Evolutionary conservation across 176 grass and related monocot genomes (phyloP).

Genomic region (Oryza punctata): DNA sequence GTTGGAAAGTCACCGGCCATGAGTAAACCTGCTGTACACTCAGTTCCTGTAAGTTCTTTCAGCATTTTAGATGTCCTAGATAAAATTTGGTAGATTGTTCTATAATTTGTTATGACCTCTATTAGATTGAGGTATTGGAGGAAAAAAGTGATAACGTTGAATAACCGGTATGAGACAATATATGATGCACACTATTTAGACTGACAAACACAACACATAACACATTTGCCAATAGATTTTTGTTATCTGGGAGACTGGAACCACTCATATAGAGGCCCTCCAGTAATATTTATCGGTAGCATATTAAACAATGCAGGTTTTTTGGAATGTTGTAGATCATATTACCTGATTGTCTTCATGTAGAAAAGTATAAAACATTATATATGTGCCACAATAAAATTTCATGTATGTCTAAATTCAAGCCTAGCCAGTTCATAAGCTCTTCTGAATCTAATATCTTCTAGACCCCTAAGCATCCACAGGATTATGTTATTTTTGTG

Average conservation of each 20-base stretch:
- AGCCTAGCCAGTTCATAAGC: neutral
- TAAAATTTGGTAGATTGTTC: constrained; percentile 22
- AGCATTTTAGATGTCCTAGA: constrained; percentile 29
- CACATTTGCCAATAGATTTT: constrained; percentile 14
- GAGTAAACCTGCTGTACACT: constrained; percentile 55
- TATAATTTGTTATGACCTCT: constrained; percentile 21
- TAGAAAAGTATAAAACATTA: neutral
- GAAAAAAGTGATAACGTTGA: neutral
- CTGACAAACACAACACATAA: constrained; percentile 13
- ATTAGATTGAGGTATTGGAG: constrained; percentile 4
- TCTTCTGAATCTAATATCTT: neutral
- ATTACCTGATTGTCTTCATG: neutral
- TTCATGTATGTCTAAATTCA: neutral
- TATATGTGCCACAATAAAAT: neutral
- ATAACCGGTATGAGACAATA: neutral
- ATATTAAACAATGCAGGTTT: neutral
- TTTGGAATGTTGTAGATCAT: neutral
- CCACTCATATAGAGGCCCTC: neutral
- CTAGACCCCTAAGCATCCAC: neutral
- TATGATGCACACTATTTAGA: neutral
- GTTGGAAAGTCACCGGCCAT: constrained; percentile 51
- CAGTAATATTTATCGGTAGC: neutral
- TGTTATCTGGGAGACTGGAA: neutral
- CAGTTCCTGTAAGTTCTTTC: constrained; percentile 66
- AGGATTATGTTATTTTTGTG: constrained; percentile 3